These are phyloP conservation scores for Cryptosporidium meleagridis DNA, from an alignment of 169 alveolate species.

Conservation along the genomic window DNA sequence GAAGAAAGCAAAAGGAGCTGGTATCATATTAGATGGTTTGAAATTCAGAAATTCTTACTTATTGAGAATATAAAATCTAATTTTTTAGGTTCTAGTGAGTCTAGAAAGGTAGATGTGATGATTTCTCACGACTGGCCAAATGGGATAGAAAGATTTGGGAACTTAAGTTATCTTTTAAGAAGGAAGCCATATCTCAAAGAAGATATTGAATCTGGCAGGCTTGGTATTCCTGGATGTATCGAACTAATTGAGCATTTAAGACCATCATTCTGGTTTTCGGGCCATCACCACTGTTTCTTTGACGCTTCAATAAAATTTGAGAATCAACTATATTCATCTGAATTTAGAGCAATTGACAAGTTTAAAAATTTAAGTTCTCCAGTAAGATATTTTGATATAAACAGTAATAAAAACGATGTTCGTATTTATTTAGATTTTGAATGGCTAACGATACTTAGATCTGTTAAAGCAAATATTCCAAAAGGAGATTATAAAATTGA, in stretches of 20 bases:
- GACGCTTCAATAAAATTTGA: constrained; percentile 74
- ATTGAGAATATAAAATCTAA: constrained; percentile 75
- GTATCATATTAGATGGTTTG: constrained; percentile 91
- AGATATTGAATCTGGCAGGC: constrained; percentile 71
- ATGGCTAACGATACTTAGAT: constrained; percentile 61
- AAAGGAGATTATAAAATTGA: background rate
- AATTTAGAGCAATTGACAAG: constrained; percentile 72
- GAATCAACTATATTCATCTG: constrained; percentile 18
- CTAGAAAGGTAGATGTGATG: constrained; percentile 87
- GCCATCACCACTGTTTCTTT: constrained; percentile 85
- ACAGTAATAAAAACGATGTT: background rate
- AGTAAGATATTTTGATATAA: constrained; percentile 45
- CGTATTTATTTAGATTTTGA: constrained; percentile 47
- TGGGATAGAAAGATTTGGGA: constrained; percentile 87
- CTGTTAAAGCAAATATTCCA: constrained; percentile 16
- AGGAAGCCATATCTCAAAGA: constrained; percentile 84
- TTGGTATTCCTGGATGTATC: constrained; percentile 79
- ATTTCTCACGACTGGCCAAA: constrained; percentile 98
- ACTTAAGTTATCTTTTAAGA: constrained; percentile 82
- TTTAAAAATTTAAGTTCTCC: constrained; percentile 30
- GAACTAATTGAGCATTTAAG: constrained; percentile 74
- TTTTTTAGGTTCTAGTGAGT: constrained; percentile 14
- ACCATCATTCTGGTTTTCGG: constrained; percentile 85
- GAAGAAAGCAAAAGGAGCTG: constrained; percentile 87
- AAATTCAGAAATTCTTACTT: constrained; percentile 85